Percentiles rank a stretch among this genome's conserved stretches.
These are phyloP conservation scores for Komagataella mondaviorum DNA, from an alignment of 805 yeast species.

Conservation along the genomic window DNA sequence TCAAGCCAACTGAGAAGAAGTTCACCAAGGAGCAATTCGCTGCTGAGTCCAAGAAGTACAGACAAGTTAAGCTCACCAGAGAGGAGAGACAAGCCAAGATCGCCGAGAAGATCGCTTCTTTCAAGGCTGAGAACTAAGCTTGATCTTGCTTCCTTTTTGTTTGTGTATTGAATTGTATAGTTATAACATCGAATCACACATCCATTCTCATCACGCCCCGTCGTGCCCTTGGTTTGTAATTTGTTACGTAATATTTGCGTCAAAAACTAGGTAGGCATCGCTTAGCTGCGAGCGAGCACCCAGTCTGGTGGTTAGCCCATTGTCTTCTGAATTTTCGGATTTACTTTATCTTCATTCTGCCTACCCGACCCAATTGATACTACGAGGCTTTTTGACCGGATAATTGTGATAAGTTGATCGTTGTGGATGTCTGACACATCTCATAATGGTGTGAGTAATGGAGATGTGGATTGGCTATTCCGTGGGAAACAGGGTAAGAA, in stretches of 20 bases:
- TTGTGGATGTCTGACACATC: not conserved
- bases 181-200: not conserved
- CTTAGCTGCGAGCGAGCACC: not conserved
- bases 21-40: constrained; percentile 97
- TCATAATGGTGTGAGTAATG: constrained; percentile 44
- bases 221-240: not conserved
- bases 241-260: not conserved
- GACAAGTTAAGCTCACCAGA: constrained; percentile 73
- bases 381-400: not conserved
- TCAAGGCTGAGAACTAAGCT: constrained; percentile 40
- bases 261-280: not conserved
- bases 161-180: not conserved
- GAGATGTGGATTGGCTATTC: constrained; percentile 79
- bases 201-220: not conserved
- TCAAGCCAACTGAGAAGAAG: constrained; percentile 83
- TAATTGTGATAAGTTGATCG: not conserved
- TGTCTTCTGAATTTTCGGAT: not conserved
- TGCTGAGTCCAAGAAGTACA: constrained; percentile 91
- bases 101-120: constrained; percentile 89
- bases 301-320: not conserved
- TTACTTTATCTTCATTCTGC: not conserved
- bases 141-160: not conserved
- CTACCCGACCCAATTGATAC: not conserved
- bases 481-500: constrained; percentile 58
- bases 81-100: constrained; percentile 85